Base-by-base conservation (phyloP, 345 rosid species). In the Erysimum cheiranthoides region DNA sequence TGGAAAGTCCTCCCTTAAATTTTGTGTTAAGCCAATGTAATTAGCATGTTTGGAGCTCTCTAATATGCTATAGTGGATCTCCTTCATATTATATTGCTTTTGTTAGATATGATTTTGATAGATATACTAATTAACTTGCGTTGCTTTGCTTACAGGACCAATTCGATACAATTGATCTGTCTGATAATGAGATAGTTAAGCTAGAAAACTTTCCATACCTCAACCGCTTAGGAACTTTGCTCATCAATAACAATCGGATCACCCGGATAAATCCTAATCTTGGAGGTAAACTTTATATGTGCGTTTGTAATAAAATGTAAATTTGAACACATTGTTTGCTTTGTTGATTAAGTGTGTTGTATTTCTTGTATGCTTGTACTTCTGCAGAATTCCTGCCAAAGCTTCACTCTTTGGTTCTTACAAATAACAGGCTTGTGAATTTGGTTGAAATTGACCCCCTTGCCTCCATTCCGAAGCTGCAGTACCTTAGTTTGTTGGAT, bases 181-280 rank as follows among this genome's bases (percentile, higher is more conserved):
- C 99, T 6, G 99, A 96, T 73, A 96, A 96, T 79, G 99, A 96
- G 91, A 96, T 96, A 64, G 99, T 96, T 52, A 96, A 96, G 89
- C 94, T 96, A 25, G 99, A 96, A 64, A 91, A 93, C 83, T 84
- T 96, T 65, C 99, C 96, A 2, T 77, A 80, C 80, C 98, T 96
- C 58, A 86, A 86, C 52, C 96, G 99, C 10, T 74, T 93, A 85
- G 98, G 99, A 54, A 91, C 98, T 66, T 80, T 96, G 74, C 76
- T 96, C 75, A 78, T 96, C 18, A 96, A 93, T 68, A 96, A 93
- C 86, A 96, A 96, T 74, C 84, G 99, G 68, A 86, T 93, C 78
- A 96, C 98, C 54, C 92, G 99, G 68, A 87, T 96, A 56, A 91
- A 88, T 80, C 95, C 96, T 49, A 93, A 82, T 32, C 68, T 96